phyloP scores from a whole-genome alignment of 2,329 filamentous ascomycete genomes.

The Botrytis deweyae region DNA sequence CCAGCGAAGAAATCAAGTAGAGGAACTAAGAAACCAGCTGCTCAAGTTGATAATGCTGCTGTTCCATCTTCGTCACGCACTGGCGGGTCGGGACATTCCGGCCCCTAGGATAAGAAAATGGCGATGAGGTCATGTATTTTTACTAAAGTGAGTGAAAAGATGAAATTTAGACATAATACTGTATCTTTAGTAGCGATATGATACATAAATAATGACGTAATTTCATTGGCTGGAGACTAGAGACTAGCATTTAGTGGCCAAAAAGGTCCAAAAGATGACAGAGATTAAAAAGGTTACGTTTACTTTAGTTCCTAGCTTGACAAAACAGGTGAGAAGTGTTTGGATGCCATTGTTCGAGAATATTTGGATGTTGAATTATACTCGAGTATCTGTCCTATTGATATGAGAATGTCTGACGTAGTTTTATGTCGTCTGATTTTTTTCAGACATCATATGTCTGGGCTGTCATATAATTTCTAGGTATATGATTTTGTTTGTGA shows the following conservation, averaged over 20 bases:
- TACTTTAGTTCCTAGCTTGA: background rate
- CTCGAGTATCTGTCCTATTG: background rate
- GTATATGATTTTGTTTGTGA: background rate
- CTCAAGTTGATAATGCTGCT: background rate
- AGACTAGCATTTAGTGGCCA: background rate
- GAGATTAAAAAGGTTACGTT: background rate
- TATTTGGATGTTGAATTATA: background rate
- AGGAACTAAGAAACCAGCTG: background rate
- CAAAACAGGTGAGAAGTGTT: no score
- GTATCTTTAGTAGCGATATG: background rate
- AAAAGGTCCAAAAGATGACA: background rate
- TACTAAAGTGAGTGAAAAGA: background rate
- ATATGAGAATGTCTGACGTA: no score
- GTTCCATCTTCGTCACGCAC: background rate
- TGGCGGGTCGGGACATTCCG: no score
- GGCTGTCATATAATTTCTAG: background rate
- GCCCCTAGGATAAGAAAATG: background rate
- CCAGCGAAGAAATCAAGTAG: background rate
- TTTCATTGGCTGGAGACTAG: background rate
- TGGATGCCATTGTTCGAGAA: background rate
- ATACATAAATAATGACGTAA: background rate
- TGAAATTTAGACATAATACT: background rate
- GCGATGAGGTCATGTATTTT: background rate
- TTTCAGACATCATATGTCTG: background rate
- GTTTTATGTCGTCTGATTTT: background rate